These are phyloP conservation scores for Boletus vinaceobasis DNA, from an alignment of 768 basidiomycete genomes.

Conservation along the genomic window DNA sequence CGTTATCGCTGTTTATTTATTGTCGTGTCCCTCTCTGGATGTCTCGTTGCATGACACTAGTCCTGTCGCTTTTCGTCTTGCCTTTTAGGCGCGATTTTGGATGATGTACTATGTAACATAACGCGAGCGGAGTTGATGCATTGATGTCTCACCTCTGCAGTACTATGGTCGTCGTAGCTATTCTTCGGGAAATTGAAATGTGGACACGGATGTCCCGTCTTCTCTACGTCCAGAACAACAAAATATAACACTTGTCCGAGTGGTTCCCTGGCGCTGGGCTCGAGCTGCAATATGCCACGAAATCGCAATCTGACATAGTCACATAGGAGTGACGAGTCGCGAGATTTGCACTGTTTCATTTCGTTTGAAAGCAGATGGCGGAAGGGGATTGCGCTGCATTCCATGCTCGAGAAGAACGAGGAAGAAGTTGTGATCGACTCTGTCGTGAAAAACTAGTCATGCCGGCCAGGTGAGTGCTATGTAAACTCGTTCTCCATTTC, in stretches of 20 bases:
- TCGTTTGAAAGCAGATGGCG: constrained; percentile 8
- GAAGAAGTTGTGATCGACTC: constrained; percentile 27
- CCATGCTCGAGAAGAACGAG: constrained; percentile 22
- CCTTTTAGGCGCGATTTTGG: neutral
- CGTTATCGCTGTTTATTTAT: constrained; percentile 22
- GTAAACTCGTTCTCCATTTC: neutral
- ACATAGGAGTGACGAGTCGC: too few species aligned
- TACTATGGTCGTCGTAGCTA: neutral
- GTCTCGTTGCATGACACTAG: neutral
- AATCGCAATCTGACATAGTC: constrained; percentile 17
- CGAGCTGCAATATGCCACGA: constrained; percentile 16
- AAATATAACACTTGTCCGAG: constrained; percentile 26
- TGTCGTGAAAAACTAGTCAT: constrained; percentile 31
- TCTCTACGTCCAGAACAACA: neutral
- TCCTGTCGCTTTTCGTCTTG: neutral
- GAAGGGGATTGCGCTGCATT: constrained; percentile 16
- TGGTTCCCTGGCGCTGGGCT: constrained; percentile 33
- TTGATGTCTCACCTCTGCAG: constrained; percentile 7
- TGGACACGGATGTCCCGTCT: neutral
- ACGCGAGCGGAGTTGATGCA: neutral
- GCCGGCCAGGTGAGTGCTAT: constrained; percentile 18
- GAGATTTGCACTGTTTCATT: constrained; percentile 10
- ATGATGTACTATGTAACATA: neutral
- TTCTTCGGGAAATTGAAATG: constrained; percentile 11
- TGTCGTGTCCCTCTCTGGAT: neutral